These are phyloP conservation scores for Aspergillus melleus DNA, from an alignment of 2,329 filamentous ascomycete genomes.

Conservation along the genomic window DNA sequence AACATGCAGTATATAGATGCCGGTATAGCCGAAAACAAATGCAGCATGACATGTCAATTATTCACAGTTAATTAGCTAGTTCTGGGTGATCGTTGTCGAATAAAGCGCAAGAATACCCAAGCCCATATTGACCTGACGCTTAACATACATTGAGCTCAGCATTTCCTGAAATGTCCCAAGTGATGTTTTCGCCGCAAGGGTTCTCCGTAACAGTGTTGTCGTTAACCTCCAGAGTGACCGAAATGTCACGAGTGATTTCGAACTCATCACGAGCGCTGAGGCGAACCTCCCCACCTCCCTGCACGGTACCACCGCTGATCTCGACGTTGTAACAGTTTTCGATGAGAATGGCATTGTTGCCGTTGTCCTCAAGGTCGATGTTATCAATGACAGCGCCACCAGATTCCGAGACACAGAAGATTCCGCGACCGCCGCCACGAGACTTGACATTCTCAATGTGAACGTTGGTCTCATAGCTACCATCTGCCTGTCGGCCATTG, in stretches of 20 bases:
- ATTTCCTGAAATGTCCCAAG: conserved; percentile 12
- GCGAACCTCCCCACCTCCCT: conserved; percentile 10
- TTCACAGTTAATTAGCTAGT: too few relatives aligned
- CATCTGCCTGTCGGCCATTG: conserved; percentile 7
- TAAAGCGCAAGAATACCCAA: too few relatives aligned
- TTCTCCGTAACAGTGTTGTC: conserved; percentile 7
- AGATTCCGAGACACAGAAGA: conserved; percentile 13
- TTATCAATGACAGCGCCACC: conserved; percentile 9
- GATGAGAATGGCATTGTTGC: conserved; percentile 14
- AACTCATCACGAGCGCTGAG: conserved; percentile 12
- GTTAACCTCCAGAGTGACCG: conserved; percentile 8
- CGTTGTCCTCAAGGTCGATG: conserved; percentile 9
- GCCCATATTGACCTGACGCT: too few relatives aligned
- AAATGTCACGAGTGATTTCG: conserved; percentile 6
- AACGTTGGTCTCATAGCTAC: conserved; percentile 12
- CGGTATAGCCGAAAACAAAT: too few relatives aligned
- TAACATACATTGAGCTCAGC: conserved; percentile 9
- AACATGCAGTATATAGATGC: too few relatives aligned
- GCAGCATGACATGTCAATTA: too few relatives aligned
- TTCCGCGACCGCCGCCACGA: conserved; percentile 10
- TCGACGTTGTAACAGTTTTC: conserved; percentile 14
- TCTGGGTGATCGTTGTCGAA: too few relatives aligned
- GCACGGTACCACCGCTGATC: conserved; percentile 8
- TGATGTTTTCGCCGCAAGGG: conserved; percentile 13
- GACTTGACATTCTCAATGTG: conserved; percentile 10